Base-by-base conservation (phyloP, 306 rosid genomes). In the Cotoneaster glaucophyllus region DNA sequence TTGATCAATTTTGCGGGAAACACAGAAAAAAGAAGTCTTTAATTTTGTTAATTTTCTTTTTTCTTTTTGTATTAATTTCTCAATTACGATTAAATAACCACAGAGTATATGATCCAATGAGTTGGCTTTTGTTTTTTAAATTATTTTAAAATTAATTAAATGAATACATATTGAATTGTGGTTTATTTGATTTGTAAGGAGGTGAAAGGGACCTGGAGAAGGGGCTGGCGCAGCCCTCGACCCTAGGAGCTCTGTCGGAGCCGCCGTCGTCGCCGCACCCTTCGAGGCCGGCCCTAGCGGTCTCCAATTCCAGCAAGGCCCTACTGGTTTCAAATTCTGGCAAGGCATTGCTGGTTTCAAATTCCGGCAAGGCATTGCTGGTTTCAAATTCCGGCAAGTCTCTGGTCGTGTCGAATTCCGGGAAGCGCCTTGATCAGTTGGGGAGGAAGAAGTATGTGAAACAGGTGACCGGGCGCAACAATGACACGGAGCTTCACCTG, bases 401-500 rank as follows among this genome's bases (percentile, higher is more conserved):
- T 45, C 86, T 90, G 21, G 73, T 82, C 11, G 79, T 80, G 11
- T 88, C 96, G 13, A 82, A 86, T 78, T 93, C 97, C 73, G 68
- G 86, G 50, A 87, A 90, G 84, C 82, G 89, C 50, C 67, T 85
- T 45, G 98, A 90, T 15, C 80, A 56, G 43, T n/a, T 50, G 28
- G 80, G 77, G 80, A 84, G 39, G 86, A 90, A 91, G 78, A 94
- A 91, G 71, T 91, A 88, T 39, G 95, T 94, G 78, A 88, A 81
- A 80, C 96, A 94, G 77, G 97, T 91, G 76, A 94, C 93, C 8
- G 97, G 98, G 3, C 87, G 91, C 58, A 91, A 88, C 77, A 87
- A 91, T 11, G 96, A 94, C 77, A 91, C 96, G 39, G 93, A 90
- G 75, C 89, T 94, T 73, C 97, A 94, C 82, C 86, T 94, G 77